A percentile compares a stretch with the other conserved stretches of the same genome.
phyloP scores from a whole-genome alignment of 257 asterid genomes.

The Echites panduratus region DNA sequence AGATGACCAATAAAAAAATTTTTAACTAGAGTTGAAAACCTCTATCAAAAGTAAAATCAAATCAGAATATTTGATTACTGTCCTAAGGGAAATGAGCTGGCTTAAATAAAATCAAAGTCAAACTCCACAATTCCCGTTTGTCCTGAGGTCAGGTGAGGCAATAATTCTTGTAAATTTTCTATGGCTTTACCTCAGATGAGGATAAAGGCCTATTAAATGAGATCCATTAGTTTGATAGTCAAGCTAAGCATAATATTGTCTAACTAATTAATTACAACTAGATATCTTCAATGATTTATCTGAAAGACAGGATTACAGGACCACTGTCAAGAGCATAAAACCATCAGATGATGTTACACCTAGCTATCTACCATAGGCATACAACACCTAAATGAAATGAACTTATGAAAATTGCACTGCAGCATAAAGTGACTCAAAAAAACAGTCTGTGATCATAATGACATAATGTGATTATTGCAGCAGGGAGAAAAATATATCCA shows the following conservation, averaged over 20 bases:
- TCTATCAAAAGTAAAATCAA: background rate
- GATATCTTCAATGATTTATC: background rate
- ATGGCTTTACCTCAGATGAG: too few species aligned
- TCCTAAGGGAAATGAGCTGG: background rate
- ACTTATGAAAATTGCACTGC: too few species aligned
- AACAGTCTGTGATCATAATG: background rate
- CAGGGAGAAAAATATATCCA: background rate
- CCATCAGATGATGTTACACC: background rate
- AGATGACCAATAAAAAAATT: background rate
- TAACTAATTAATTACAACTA: background rate
- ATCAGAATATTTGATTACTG: background rate
- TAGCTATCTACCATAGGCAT: background rate
- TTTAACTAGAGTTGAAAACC: background rate
- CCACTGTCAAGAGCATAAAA: background rate
- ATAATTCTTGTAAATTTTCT: background rate
- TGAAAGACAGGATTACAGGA: background rate
- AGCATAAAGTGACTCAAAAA: too few species aligned
- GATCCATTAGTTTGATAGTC: background rate
- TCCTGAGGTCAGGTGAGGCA: background rate
- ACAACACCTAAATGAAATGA: too few species aligned
- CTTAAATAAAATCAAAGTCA: background rate
- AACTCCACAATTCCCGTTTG: background rate
- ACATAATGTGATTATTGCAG: background rate
- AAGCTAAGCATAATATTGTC: background rate
- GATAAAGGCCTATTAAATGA: too few species aligned